phyloP scores from a whole-genome alignment of 768 basidiomycete species.

The Tephrocybe rancida region DNA sequence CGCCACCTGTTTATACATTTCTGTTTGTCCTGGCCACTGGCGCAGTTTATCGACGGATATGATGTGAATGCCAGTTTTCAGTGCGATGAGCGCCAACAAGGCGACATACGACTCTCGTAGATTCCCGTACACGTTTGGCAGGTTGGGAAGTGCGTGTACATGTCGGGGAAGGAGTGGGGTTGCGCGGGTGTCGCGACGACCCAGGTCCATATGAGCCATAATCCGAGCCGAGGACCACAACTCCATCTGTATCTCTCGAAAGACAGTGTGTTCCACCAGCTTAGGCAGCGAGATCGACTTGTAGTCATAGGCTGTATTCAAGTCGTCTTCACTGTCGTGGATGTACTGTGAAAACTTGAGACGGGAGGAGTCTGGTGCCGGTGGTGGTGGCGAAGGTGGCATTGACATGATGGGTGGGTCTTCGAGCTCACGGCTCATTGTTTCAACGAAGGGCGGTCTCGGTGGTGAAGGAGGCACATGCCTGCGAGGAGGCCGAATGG shows the following conservation, averaged over 20 bases:
- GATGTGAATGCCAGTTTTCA: not conserved
- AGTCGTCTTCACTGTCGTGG: not conserved
- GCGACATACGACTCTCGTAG: not conserved
- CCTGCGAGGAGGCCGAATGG: not conserved
- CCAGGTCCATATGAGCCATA: not conserved
- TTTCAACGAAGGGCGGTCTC: not conserved
- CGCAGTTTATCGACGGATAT: not conserved
- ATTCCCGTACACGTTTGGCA: not conserved
- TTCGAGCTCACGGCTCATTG: not conserved
- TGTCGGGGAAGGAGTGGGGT: not conserved
- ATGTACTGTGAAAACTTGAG: not conserved
- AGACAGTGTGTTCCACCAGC: not conserved
- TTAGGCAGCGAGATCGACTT: not conserved
- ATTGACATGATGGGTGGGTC: not conserved
- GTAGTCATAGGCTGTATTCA: not conserved
- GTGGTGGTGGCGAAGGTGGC: not conserved
- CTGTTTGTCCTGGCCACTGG: not conserved
- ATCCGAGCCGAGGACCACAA: not conserved
- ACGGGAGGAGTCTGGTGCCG: not conserved
- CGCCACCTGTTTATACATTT: not conserved
- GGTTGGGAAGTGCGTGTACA: not conserved
- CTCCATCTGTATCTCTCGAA: not conserved
- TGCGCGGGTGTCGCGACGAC: not conserved
- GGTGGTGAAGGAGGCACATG: not conserved
- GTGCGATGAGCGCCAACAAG: not conserved